phyloP scores from a whole-genome alignment of 768 basidiomycete genomes.

The Lentinula guzmanii region DNA sequence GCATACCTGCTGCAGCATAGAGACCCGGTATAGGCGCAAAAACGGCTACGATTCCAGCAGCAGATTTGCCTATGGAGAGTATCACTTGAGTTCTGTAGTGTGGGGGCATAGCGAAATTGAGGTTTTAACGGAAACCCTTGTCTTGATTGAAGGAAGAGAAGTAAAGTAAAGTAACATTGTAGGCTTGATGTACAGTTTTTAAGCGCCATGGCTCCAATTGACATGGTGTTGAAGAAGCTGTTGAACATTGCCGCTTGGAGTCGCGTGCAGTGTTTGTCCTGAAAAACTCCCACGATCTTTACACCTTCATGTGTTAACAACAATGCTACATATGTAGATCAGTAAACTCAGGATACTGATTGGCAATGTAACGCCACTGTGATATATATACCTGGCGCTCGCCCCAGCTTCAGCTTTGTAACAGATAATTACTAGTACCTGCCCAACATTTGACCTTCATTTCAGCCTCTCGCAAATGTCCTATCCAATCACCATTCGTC shows the following conservation, averaged over 20 bases:
- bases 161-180: neutral
- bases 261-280: too few relatives aligned
- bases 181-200: neutral
- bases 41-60: conserved; percentile 40
- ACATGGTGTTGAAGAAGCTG: neutral
- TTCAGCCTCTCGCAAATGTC: too few relatives aligned
- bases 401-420: too few relatives aligned
- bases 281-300: too few relatives aligned
- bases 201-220: neutral
- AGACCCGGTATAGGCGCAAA: conserved; percentile 45
- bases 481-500: neutral
- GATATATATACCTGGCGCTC: too few relatives aligned
- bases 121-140: neutral
- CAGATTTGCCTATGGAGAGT: conserved; percentile 24
- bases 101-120: neutral
- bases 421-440: too few relatives aligned
- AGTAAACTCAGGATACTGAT: too few relatives aligned
- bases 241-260: neutral
- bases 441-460: too few relatives aligned
- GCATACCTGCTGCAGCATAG: conserved; percentile 31
- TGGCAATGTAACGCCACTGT: too few relatives aligned
- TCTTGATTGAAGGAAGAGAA: neutral
- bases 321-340: too few relatives aligned
- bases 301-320: too few relatives aligned
- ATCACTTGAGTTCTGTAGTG: neutral